Evolutionary conservation across 805 yeast species (phyloP).

Genomic region (Saccharomycopsis vini): DNA sequence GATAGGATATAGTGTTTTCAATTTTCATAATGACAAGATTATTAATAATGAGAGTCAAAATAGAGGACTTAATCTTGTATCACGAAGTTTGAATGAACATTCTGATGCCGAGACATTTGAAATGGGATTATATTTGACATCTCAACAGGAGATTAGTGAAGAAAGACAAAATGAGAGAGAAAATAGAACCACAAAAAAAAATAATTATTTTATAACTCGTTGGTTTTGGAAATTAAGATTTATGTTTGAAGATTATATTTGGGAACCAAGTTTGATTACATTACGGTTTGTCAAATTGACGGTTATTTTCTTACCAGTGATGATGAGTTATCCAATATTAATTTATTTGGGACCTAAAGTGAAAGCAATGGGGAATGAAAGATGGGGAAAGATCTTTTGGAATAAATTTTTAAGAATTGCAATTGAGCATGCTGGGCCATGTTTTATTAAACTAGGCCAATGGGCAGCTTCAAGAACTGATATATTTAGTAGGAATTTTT

Average conservation of each 20-base stretch:
- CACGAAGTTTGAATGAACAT: not conserved
- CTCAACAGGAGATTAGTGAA: slow-evolving; percentile 44
- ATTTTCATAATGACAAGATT: not conserved
- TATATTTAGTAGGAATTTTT: slow-evolving; percentile 71
- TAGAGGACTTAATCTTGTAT: not conserved
- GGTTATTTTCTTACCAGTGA: slow-evolving; percentile 58
- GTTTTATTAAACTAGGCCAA: slow-evolving; percentile 87
- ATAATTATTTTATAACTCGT: slow-evolving; percentile 22
- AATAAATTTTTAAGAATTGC: slow-evolving; percentile 51
- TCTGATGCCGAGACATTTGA: slow-evolving; percentile 55
- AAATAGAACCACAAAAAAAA: slow-evolving; percentile 15
- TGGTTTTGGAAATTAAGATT: slow-evolving; percentile 34
- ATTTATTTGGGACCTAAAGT: slow-evolving; percentile 22
- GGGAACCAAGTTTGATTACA: slow-evolving; percentile 63
- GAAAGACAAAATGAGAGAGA: slow-evolving; percentile 31
- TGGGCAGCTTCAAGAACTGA: slow-evolving; percentile 99
- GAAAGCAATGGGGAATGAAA: slow-evolving; percentile 27
- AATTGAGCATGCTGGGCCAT: slow-evolving; percentile 85
- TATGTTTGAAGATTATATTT: slow-evolving; percentile 40
- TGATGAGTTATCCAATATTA: slow-evolving; percentile 54
- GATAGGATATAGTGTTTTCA: not conserved
- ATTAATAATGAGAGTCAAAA: not conserved
- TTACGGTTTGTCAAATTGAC: slow-evolving; percentile 64
- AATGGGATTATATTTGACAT: slow-evolving; percentile 51
- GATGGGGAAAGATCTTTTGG: slow-evolving; percentile 66